Evolutionary conservation across 225 moss, liverwort and hornwort genomes (phyloP), one percentile per base, ranked within the genome.

Genomic region (Bryum argenteum): DNA sequence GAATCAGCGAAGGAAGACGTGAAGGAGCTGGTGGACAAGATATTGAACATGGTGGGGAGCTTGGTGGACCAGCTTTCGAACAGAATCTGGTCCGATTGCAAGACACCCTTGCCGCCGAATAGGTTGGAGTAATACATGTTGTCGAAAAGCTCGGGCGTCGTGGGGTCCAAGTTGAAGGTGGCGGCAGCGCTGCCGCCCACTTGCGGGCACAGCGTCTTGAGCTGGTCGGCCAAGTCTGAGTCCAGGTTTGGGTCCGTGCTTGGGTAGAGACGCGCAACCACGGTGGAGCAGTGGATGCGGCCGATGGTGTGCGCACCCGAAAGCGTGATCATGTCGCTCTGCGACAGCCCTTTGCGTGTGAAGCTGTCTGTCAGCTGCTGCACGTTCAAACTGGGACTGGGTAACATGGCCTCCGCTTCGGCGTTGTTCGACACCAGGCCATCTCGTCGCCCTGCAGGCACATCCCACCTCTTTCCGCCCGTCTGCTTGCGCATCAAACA

Each of bases 281-380:
- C 82, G 1, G 82, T 82, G 44, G 87, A 75, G 77, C 87, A 87
- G 44, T 84, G 84, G 64, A 76, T 71, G 10, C 67, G 53, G 13
- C 87, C 87, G 11, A 87, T 87, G 12, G 84, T 87, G 24, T 87
- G 87, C 28, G 87, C 84, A 9, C 87, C 87, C 19, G 84, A 87
- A 58, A 87, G 81, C 50, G 67, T 81, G 69, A 87, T 67, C 87
- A 87, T 87, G 24, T 87, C 87, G 14, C 11, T 62, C 58, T 84
- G 84, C 4, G 83, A 76, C 6, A 87, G 33, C 7, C 87, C 87
- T 15, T 87, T 87, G 39, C 73, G 79, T 17, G 71, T 76, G 74
- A 76, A 87, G 61, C 73, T 76, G 39, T 71, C 81, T 21, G 87
- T 87, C 41, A 87, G 74, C 70, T 84, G 69, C 10, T 76, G 8